phyloP scores from a whole-genome alignment of 768 basidiomycete species.

The Russula earlei region DNA sequence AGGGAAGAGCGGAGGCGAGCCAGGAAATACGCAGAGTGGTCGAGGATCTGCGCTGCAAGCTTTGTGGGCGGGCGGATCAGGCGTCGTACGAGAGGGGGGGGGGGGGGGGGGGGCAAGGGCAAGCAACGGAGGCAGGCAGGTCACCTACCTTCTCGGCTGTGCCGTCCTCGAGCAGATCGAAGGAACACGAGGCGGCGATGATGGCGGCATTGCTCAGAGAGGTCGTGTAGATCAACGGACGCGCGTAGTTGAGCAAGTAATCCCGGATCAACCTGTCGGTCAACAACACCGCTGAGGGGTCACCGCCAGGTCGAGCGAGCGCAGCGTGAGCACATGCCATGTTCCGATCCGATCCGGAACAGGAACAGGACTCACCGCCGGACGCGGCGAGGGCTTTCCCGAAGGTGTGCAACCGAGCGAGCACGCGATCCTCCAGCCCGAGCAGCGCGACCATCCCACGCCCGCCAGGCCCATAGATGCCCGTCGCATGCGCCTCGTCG shows the following conservation, averaged over 20 bases:
- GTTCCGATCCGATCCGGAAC: too few species aligned
- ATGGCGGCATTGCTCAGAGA: conserved; percentile 67
- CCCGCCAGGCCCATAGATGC: conserved; percentile 74
- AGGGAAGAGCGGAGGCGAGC: conserved; percentile 26
- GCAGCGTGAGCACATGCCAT: too few species aligned
- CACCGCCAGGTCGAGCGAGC: too few species aligned
- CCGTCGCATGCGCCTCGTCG: conserved; percentile 82
- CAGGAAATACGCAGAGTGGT: conserved; percentile 35
- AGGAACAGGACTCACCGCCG: conserved; percentile 52
- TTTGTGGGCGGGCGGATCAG: background rate
- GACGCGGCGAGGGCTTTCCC: conserved; percentile 83
- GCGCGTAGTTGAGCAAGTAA: conserved; percentile 81
- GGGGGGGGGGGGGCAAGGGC: background rate
- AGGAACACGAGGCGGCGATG: conserved; percentile 64
- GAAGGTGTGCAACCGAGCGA: conserved; percentile 61
- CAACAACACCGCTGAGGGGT: conserved; percentile 60
- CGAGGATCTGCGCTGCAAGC: conserved; percentile 33
- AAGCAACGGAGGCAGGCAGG: too few species aligned
- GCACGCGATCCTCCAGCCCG: too few species aligned
- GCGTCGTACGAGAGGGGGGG: conserved; percentile 22
- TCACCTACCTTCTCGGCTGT: conserved; percentile 54
- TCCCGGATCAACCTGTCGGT: conserved; percentile 40
- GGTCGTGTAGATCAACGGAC: conserved; percentile 88
- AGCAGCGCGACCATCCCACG: background rate
- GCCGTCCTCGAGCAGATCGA: conserved; percentile 68